Percentiles rank a stretch among this genome's conserved stretches.
Conservation (phyloP, 495 filamentous ascomycete genomes). For the Penicillium steckii region DNA sequence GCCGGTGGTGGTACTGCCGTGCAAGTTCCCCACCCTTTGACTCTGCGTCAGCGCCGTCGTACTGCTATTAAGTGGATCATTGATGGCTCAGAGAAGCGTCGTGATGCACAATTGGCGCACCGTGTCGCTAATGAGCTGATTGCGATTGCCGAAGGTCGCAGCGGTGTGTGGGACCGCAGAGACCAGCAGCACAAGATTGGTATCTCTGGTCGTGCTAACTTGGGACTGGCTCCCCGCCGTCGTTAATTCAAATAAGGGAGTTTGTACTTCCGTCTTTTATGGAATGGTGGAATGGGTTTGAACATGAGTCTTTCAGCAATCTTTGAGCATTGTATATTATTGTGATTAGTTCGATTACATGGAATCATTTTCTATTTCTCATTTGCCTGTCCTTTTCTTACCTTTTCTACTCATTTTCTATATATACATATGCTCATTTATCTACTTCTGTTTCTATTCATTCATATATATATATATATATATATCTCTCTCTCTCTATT, state of each 20-base stretch:
- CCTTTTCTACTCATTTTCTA: no score
- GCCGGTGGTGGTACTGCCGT: conserved; percentile 83
- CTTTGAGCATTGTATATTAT: background rate
- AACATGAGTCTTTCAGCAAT: conserved; percentile 2
- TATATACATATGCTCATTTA: conserved; percentile 2
- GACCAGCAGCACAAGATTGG: conserved; percentile 69
- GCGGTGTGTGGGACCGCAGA: conserved; percentile 78
- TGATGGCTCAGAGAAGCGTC: conserved; percentile 70
- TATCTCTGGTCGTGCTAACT: conserved; percentile 70
- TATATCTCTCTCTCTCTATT: background rate
- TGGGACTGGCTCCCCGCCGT: conserved; percentile 37
- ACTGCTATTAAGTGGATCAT: conserved; percentile 85
- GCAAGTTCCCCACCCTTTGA: conserved; percentile 77
- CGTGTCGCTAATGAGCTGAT: conserved; percentile 86
- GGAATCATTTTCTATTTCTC: no score
- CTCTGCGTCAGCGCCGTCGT: conserved; percentile 70
- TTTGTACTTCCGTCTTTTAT: conserved; percentile 8
- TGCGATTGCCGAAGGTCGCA: conserved; percentile 81
- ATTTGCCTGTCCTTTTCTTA: no score
- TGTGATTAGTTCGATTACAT: background rate
- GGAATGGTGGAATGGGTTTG: conserved; percentile 1
- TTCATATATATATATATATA: background rate
- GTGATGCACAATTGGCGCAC: conserved; percentile 65
- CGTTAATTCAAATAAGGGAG: conserved; percentile 11
- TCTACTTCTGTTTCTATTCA: background rate